A percentile compares a stretch with the other conserved stretches of the same genome.
Evolutionary conservation across 1,139 yeast species (phyloP).

Genomic region (Hansenula lynferdii): DNA sequence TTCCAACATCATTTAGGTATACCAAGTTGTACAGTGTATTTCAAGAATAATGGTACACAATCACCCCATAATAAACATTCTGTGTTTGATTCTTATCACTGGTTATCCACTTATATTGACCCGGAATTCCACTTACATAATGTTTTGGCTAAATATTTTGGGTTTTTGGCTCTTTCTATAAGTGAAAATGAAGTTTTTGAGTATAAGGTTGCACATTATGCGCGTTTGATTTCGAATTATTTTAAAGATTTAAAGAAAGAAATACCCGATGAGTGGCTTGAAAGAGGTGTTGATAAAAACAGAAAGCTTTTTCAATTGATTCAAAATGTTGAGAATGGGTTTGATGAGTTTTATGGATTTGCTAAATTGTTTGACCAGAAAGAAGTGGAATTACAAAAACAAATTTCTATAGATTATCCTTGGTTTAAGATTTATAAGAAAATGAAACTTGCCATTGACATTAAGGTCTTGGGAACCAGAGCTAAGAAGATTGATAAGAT

Average conservation of each 20-base stretch:
- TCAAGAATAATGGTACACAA: slow-evolving; percentile 23
- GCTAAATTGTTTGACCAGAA: slow-evolving; percentile 32
- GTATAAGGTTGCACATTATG: slow-evolving; percentile 33
- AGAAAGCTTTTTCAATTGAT: neutral
- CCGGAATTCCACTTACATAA: slow-evolving; percentile 50
- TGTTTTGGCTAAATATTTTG: slow-evolving; percentile 53
- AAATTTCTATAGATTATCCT: slow-evolving; percentile 57
- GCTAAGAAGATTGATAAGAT: slow-evolving; percentile 45
- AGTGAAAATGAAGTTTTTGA: slow-evolving; percentile 47
- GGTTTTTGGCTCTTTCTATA: slow-evolving; percentile 47
- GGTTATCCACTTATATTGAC: slow-evolving; percentile 55
- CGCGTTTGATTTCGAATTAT: slow-evolving; percentile 29
- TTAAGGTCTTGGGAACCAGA: slow-evolving; percentile 50
- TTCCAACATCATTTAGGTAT: slow-evolving; percentile 47
- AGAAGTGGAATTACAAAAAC: slow-evolving; percentile 37
- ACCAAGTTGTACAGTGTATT: slow-evolving; percentile 41
- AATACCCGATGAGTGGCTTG: slow-evolving; percentile 34
- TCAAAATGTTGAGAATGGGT: slow-evolving; percentile 4
- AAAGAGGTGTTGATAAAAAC: neutral
- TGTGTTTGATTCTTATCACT: slow-evolving; percentile 50
- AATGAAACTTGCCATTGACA: slow-evolving; percentile 49
- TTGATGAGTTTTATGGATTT: slow-evolving; percentile 13
- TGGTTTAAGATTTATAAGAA: slow-evolving; percentile 63
- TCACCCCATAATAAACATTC: slow-evolving; percentile 56
- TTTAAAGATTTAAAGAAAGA: slow-evolving; percentile 23